These are phyloP conservation scores for Haplographium delicatum DNA, from an alignment of 495 filamentous ascomycete species.

Conservation along the genomic window DNA sequence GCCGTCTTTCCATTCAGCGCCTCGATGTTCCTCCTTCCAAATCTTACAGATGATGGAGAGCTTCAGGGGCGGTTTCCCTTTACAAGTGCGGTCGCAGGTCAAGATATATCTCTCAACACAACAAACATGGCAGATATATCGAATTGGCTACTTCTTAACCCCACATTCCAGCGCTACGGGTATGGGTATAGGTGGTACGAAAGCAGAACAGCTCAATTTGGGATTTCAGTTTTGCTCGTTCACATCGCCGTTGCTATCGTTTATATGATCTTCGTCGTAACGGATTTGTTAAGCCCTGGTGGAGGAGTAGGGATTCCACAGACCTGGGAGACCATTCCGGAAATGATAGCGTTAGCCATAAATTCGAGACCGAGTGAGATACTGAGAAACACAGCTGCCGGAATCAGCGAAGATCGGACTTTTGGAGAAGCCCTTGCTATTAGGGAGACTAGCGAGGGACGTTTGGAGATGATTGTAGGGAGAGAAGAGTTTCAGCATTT, in stretches of 20 bases:
- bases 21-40: conserved; percentile 6
- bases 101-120: not conserved
- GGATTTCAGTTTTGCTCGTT: conserved; percentile 1
- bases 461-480: not conserved
- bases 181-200: conserved; percentile 1
- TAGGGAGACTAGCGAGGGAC: not conserved
- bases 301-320: not conserved
- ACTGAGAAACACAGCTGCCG: not conserved
- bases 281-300: not conserved
- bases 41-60: not conserved
- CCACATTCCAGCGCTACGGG: not conserved
- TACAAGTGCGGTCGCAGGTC: not conserved
- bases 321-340: not conserved
- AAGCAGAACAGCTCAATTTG: conserved; percentile 1
- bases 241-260: not conserved
- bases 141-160: not conserved
- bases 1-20: conserved; percentile 3
- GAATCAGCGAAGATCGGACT: not conserved
- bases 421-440: not conserved
- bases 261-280: not conserved
- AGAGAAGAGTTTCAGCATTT: not conserved
- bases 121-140: not conserved
- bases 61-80: conserved; percentile 1
- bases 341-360: not conserved
- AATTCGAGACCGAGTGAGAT: conserved; percentile 4